These are phyloP conservation scores for Tylopilus plumbeoviolaceoides DNA, from an alignment of 768 basidiomycete genomes.

Conservation along the genomic window DNA sequence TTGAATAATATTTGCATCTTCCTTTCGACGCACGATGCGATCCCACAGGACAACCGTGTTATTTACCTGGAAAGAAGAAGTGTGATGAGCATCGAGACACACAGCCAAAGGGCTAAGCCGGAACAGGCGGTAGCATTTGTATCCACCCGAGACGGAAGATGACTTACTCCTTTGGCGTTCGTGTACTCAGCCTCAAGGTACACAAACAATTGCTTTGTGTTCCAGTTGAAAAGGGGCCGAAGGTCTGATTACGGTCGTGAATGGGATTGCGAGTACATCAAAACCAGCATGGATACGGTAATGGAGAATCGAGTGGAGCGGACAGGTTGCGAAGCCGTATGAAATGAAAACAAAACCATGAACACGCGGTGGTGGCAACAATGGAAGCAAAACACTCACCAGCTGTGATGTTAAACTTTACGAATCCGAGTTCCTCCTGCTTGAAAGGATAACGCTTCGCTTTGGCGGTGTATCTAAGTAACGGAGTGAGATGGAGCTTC, in stretches of 20 bases:
- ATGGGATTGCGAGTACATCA: background rate
- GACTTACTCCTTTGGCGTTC: conserved; percentile 65
- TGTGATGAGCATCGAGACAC: conserved; percentile 7
- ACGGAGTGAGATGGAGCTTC: conserved; percentile 16
- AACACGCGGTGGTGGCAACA: conserved; percentile 20
- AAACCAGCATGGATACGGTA: conserved; percentile 9
- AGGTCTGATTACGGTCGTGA: conserved; percentile 50
- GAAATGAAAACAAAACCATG: conserved; percentile 26
- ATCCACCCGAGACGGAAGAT: background rate
- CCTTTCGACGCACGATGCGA: conserved; percentile 78
- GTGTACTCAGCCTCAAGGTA: conserved; percentile 84
- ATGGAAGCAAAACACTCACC: conserved; percentile 48
- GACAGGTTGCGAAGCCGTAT: conserved; percentile 7
- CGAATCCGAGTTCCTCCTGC: conserved; percentile 73
- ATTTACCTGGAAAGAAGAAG: conserved; percentile 41
- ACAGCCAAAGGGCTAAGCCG: conserved; percentile 21
- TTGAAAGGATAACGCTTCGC: conserved; percentile 52
- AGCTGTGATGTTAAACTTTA: conserved; percentile 77
- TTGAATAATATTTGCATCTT: conserved; percentile 58
- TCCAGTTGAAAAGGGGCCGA: conserved; percentile 85
- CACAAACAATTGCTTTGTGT: conserved; percentile 92
- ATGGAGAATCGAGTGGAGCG: conserved; percentile 13
- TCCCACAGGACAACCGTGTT: conserved; percentile 91
- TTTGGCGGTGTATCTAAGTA: conserved; percentile 42
- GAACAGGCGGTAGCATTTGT: conserved; percentile 6